A percentile compares a stretch with the other conserved stretches of the same genome.
Evolutionary conservation across 768 basidiomycete species (phyloP).

Genomic region (Roridomyces roridus): DNA sequence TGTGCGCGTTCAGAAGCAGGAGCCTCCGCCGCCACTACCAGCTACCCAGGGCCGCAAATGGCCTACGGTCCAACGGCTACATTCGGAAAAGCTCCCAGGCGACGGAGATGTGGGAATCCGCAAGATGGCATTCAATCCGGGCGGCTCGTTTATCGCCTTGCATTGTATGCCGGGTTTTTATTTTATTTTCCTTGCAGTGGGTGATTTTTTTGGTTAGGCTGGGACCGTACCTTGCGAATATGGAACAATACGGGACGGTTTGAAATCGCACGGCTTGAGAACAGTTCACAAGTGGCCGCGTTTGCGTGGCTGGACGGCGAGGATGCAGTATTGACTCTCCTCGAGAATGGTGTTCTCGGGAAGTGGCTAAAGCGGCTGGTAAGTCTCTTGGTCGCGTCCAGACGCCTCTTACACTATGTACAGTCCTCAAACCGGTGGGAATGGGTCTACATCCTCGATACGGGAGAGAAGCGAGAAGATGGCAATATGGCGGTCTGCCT

Average conservation of each 20-base stretch:
- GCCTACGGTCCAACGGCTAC: slow-evolving; percentile 51
- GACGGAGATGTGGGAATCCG: slow-evolving; percentile 54
- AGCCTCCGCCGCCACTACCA: no score
- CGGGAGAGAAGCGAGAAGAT: slow-evolving; percentile 43
- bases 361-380: slow-evolving; percentile 67
- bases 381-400: slow-evolving; percentile 28
- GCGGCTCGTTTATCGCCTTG: slow-evolving; percentile 62
- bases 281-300: slow-evolving; percentile 53
- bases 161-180: slow-evolving; percentile 49
- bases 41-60: slow-evolving; percentile 39
- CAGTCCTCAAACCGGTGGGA: slow-evolving; percentile 58
- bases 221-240: slow-evolving; percentile 67
- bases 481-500: slow-evolving; percentile 56
- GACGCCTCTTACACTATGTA: slow-evolving; percentile 1
- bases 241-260: slow-evolving; percentile 54
- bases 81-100: slow-evolving; percentile 47
- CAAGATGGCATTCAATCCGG: slow-evolving; percentile 55
- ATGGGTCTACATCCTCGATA: slow-evolving; percentile 60
- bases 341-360: slow-evolving; percentile 60
- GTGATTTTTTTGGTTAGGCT: slow-evolving; percentile 41
- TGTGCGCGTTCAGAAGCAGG: slow-evolving; percentile 27
- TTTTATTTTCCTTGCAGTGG: background rate
- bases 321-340: slow-evolving; percentile 60
- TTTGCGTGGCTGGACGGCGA: slow-evolving; percentile 68
- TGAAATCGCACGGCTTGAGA: slow-evolving; percentile 64